phyloP scores from a whole-genome alignment of 1,139 yeast species.

The Hansenula lynferdii region DNA sequence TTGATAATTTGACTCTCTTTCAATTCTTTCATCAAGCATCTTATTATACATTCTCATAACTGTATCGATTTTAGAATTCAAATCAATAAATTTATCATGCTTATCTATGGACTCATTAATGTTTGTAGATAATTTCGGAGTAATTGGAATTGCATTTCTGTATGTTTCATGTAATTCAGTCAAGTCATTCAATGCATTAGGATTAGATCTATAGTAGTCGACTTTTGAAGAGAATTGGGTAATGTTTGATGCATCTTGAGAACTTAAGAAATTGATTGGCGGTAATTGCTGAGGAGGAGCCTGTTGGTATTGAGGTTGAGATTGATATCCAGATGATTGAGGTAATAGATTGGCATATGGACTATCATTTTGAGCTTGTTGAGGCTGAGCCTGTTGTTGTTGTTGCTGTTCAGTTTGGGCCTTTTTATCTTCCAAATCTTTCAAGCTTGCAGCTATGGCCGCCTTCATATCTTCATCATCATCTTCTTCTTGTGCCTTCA shows the following conservation, averaged over 20 bases:
- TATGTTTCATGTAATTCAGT: slow-evolving; percentile 35
- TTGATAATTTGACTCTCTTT: slow-evolving; percentile 18
- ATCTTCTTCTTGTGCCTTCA: slow-evolving; percentile 39
- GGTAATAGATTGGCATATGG: slow-evolving; percentile 21
- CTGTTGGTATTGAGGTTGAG: slow-evolving; percentile 11
- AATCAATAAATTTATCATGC: slow-evolving; percentile 66
- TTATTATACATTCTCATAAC: slow-evolving; percentile 76
- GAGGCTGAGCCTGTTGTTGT: slow-evolving; percentile 13
- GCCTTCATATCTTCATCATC: slow-evolving; percentile 90
- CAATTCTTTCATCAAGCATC: slow-evolving; percentile 59
- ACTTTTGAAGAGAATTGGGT: slow-evolving; percentile 66
- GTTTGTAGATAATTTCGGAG: slow-evolving; percentile 71
- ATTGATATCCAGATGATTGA: slow-evolving; percentile 11
- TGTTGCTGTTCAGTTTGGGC: slow-evolving; percentile 16
- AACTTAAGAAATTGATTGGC: slow-evolving; percentile 34
- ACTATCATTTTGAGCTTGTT: slow-evolving; percentile 7
- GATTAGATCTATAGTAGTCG: slow-evolving; percentile 47
- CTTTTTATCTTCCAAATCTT: slow-evolving; percentile 53
- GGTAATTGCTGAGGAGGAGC: slow-evolving; percentile 16
- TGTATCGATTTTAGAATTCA: slow-evolving; percentile 79
- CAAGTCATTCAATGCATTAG: slow-evolving; percentile 49
- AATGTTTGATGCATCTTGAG: slow-evolving; percentile 63
- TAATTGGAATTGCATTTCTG: slow-evolving; percentile 55
- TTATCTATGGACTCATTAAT: slow-evolving; percentile 59
- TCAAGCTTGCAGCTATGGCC: slow-evolving; percentile 91